Percentiles rank a stretch among this genome's conserved stretches.
Conservation (phyloP, 176 grass and related monocot genomes). For the Ensete glaucum region DNA sequence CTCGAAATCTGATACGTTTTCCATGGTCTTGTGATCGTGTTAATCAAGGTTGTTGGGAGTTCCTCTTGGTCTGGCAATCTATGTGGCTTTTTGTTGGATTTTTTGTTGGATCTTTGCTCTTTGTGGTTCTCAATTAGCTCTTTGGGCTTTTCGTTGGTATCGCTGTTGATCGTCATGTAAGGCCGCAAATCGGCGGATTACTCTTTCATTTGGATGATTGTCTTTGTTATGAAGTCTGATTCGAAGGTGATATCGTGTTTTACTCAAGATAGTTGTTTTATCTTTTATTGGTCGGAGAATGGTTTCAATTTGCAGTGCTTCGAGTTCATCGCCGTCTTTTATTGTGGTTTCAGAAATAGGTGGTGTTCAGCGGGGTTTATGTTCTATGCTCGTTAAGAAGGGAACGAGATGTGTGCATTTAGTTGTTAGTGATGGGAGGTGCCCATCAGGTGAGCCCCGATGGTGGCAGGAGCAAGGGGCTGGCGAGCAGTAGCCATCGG, state of each 20-base stretch:
- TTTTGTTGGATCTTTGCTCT: not conserved
- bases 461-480: slow-evolving; percentile 20
- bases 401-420: not conserved
- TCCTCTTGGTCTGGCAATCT: not conserved
- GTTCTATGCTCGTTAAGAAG: not conserved
- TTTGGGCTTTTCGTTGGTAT: not conserved
- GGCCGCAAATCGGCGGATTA: not conserved
- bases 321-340: not conserved
- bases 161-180: not conserved
- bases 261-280: not conserved
- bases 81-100: not conserved
- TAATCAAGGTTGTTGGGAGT: not conserved
- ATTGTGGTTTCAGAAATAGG: not conserved
- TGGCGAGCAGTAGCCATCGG: slow-evolving; percentile 5
- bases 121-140: not conserved
- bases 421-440: slow-evolving; percentile 36
- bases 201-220: not conserved
- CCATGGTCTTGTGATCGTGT: not conserved
- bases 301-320: not conserved
- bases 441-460: slow-evolving; percentile 26
- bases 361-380: not conserved
- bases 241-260: not conserved
- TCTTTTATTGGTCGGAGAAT: not conserved
- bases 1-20: not conserved
- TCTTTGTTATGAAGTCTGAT: not conserved